Evolutionary conservation across 345 rosid species (phyloP).

Genomic region (Melaleuca quinquenervia): DNA sequence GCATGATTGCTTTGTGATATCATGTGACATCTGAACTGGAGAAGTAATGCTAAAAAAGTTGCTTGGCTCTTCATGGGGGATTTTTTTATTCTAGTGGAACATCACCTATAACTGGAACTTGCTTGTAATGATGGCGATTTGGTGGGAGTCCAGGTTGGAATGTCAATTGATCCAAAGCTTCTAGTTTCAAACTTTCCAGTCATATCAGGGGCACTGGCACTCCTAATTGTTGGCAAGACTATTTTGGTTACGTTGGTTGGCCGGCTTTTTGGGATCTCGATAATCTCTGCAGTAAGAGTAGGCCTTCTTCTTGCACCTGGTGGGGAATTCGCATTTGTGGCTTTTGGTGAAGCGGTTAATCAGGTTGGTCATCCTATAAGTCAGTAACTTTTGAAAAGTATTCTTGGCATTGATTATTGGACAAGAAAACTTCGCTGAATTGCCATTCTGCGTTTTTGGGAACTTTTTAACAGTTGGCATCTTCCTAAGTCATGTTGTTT

Average conservation of each 20-base stretch:
- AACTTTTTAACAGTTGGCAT: not conserved
- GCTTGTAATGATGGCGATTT: conserved; percentile 4
- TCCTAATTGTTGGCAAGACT: conserved; percentile 84
- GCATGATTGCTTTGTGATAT: not conserved
- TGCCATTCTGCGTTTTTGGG: not conserved
- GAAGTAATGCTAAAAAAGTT: not conserved
- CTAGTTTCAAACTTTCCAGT: conserved; percentile 80
- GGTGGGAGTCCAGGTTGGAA: conserved; percentile 81
- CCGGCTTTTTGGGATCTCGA: conserved; percentile 72
- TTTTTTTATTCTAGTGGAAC: not conserved
- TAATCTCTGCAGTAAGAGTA: conserved; percentile 74
- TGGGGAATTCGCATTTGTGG: conserved; percentile 98
- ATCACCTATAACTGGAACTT: not conserved
- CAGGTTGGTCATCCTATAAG: conserved; percentile 41
- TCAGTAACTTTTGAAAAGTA: not conserved
- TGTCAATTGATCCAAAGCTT: conserved; percentile 98
- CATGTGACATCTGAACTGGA: not conserved
- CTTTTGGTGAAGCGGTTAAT: conserved; percentile 97
- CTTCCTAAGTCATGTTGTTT: not conserved
- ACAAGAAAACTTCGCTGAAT: not conserved
- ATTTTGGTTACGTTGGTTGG: conserved; percentile 67
- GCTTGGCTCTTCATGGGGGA: not conserved
- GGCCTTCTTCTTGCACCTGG: conserved; percentile 99
- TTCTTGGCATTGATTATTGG: not conserved
- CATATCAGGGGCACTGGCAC: conserved; percentile 65